A percentile compares a stretch with the other conserved stretches of the same genome.
Evolutionary conservation across 345 rosid species (phyloP).

Genomic region (Psidium guajava): DNA sequence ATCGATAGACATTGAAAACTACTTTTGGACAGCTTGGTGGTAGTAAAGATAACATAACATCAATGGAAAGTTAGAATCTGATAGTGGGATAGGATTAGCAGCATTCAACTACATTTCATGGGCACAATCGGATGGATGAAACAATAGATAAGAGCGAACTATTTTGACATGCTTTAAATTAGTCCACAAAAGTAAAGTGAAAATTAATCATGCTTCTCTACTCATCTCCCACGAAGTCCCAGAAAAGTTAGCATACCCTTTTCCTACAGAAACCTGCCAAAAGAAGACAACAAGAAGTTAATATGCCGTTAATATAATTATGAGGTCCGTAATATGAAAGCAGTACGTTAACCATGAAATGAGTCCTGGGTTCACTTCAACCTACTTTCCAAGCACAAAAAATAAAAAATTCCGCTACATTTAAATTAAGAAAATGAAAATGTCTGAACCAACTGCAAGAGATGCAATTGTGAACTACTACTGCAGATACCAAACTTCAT

Average conservation of each 20-base stretch:
- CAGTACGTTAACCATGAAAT: background rate
- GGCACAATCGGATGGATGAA: background rate
- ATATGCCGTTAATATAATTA: background rate
- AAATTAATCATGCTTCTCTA: background rate
- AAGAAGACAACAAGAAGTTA: background rate
- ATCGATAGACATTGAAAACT: background rate
- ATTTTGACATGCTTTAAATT: background rate
- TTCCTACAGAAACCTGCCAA: conserved; percentile 81
- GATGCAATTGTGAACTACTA: background rate
- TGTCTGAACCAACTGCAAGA: background rate
- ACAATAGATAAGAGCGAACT: background rate
- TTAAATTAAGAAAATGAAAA: background rate
- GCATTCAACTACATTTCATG: background rate
- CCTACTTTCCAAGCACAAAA: background rate
- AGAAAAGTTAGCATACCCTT: conserved; percentile 50
- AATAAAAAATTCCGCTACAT: background rate
- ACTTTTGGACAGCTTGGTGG: background rate
- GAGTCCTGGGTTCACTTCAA: background rate
- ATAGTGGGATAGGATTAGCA: background rate
- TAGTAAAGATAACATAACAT: background rate
- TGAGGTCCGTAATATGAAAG: background rate
- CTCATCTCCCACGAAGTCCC: background rate
- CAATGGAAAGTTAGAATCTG: background rate
- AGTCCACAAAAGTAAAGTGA: background rate
- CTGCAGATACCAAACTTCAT: background rate